phyloP scores from a whole-genome alignment of 2,329 filamentous ascomycete genomes.

The Diplocarpon mali region DNA sequence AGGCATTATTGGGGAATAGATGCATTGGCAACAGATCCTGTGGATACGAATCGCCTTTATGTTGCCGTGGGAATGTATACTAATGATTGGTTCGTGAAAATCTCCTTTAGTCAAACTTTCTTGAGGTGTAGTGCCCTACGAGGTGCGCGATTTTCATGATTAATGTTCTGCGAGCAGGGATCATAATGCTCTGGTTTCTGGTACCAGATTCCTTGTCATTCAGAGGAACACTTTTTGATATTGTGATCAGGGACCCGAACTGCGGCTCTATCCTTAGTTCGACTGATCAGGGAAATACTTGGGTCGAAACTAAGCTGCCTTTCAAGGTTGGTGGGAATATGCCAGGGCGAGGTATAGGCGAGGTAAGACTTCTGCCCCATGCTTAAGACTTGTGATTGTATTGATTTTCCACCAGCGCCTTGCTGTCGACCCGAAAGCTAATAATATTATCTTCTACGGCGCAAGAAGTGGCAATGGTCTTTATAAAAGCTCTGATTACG shows the following conservation, averaged over 20 bases:
- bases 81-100: no score
- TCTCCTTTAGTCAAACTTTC: no score
- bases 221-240: no score
- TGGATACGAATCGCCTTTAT: conserved; percentile 40
- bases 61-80: conserved; percentile 47
- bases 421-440: conserved; percentile 45
- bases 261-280: conserved; percentile 43
- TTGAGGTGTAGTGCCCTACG: no score
- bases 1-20: conserved; percentile 47
- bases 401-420: conserved; percentile 36
- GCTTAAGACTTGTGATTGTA: no score
- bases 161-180: no score
- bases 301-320: conserved; percentile 36
- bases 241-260: conserved; percentile 49
- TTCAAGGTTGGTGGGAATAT: conserved; percentile 54
- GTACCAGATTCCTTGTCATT: no score
- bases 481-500: conserved; percentile 46
- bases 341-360: conserved; percentile 48
- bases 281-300: conserved; percentile 42
- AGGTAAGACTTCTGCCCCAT: no score
- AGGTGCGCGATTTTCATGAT: no score
- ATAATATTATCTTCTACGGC: conserved; percentile 46
- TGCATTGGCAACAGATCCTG: conserved; percentile 43
- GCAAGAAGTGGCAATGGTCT: conserved; percentile 47
- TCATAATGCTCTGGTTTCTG: no score